These are phyloP conservation scores for Verbascum thapsus DNA, from an alignment of 257 asterid species.

Conservation along the genomic window DNA sequence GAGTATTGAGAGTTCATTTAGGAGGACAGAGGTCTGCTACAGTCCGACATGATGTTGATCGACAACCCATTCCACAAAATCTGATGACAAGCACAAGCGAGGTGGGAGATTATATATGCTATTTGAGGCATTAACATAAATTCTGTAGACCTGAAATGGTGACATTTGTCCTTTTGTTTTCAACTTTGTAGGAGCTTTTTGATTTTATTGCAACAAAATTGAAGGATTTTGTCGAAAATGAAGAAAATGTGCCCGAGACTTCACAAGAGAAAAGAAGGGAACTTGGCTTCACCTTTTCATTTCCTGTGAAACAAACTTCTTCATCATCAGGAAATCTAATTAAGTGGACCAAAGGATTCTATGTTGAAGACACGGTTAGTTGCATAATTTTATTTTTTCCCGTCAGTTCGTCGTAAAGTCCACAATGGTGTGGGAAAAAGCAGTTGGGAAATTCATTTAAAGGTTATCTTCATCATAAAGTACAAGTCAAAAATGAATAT, in stretches of 20 bases:
- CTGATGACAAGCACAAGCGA: slow-evolving; percentile 53
- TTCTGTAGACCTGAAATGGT: neutral
- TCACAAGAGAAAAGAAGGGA: slow-evolving; percentile 46
- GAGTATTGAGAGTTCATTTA: slow-evolving; percentile 52
- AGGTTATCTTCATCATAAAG: no score
- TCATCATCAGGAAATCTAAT: slow-evolving; percentile 67
- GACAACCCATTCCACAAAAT: slow-evolving; percentile 54
- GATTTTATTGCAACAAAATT: slow-evolving; percentile 72
- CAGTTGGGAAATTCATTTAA: no score
- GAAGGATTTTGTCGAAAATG: slow-evolving; percentile 60
- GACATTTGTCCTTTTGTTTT: neutral
- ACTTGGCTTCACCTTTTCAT: slow-evolving; percentile 90
- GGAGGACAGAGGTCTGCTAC: slow-evolving; percentile 54
- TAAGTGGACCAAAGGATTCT: slow-evolving; percentile 84
- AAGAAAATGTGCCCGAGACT: slow-evolving; percentile 39
- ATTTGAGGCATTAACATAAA: slow-evolving; percentile 26
- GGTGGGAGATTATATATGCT: slow-evolving; percentile 35
- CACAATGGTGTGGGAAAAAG: no score
- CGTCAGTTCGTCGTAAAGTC: no score
- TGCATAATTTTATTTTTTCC: neutral
- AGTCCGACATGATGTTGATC: slow-evolving; percentile 40
- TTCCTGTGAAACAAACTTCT: slow-evolving; percentile 78
- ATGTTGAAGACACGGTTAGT: slow-evolving; percentile 73
- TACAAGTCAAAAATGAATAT: no score
- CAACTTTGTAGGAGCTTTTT: slow-evolving; percentile 68